Percentiles rank a stretch among this genome's conserved stretches.
These are phyloP conservation scores for Pisolithus albus DNA, from an alignment of 768 basidiomycete genomes.

Conservation along the genomic window DNA sequence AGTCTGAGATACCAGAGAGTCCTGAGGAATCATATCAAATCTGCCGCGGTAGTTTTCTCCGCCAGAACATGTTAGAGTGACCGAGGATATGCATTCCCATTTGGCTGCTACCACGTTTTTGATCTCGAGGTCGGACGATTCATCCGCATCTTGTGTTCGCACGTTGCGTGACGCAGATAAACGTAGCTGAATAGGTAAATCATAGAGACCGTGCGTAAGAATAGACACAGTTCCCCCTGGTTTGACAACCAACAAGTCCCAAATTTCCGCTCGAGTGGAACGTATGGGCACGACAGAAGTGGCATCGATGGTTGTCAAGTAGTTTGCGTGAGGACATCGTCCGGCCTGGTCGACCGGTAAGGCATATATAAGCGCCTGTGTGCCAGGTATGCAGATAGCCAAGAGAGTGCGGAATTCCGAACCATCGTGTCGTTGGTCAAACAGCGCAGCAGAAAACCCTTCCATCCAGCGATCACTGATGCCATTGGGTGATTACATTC, in stretches of 20 bases:
- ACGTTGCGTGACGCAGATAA: conserved; percentile 8
- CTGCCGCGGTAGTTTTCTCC: conserved; percentile 40
- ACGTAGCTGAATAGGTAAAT: conserved; percentile 33
- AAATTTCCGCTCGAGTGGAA: conserved; percentile 54
- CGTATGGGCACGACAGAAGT: conserved; percentile 51
- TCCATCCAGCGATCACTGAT: conserved; percentile 1
- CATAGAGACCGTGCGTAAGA: conserved; percentile 54
- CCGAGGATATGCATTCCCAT: conserved; percentile 44
- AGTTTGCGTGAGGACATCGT: conserved; percentile 35
- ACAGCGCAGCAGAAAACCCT: conserved; percentile 47
- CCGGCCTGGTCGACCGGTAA: conserved; percentile 37
- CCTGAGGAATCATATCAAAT: conserved; percentile 50
- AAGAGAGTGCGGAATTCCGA: conserved; percentile 43
- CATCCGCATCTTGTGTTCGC: neutral
- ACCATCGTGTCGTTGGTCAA: conserved; percentile 64
- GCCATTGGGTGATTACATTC: conserved; percentile 2
- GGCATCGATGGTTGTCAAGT: conserved; percentile 36
- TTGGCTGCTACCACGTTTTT: conserved; percentile 38
- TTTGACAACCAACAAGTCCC: conserved; percentile 65
- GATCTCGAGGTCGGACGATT: conserved; percentile 7
- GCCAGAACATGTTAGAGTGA: conserved; percentile 48
- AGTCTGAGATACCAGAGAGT: conserved; percentile 50
- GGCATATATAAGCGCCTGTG: conserved; percentile 40
- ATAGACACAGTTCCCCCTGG: conserved; percentile 48
- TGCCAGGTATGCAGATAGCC: conserved; percentile 47